Percentiles rank a stretch among this genome's conserved stretches.
Evolutionary conservation across 225 moss, liverwort and hornwort genomes (phyloP).

Genomic region (Rhytidiadelphus loreus): DNA sequence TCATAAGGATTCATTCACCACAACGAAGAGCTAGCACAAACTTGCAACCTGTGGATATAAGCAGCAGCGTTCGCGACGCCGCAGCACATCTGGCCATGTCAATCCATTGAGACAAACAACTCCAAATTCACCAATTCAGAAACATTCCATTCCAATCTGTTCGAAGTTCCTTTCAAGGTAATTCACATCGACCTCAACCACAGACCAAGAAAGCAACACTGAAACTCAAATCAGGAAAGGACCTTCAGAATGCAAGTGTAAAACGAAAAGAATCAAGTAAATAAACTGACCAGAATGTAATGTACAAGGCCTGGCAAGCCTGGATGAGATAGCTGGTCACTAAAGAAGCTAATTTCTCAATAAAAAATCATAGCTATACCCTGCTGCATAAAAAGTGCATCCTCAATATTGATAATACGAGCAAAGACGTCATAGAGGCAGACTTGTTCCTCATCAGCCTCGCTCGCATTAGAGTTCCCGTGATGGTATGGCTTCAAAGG

Average conservation of each 20-base stretch:
- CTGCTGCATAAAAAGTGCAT: neutral
- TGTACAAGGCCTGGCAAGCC: slow-evolving; percentile 26
- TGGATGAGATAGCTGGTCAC: neutral
- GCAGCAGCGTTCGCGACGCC: neutral
- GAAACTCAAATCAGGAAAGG: neutral
- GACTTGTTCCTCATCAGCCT: slow-evolving; percentile 10
- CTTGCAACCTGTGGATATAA: neutral
- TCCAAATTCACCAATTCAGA: neutral
- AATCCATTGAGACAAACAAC: neutral
- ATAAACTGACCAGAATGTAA: slow-evolving; percentile 13
- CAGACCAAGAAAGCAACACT: neutral
- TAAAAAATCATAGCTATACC: neutral
- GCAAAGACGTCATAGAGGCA: slow-evolving; percentile 7
- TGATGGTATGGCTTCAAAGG: neutral
- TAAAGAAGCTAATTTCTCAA: neutral
- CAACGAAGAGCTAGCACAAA: slow-evolving; percentile 3
- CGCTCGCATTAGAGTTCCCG: neutral
- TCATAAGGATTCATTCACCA: slow-evolving; percentile 42
- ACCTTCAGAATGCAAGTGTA: neutral
- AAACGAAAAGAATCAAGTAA: neutral
- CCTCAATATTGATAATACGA: neutral
- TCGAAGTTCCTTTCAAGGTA: neutral
- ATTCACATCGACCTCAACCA: neutral
- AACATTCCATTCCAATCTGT: neutral
- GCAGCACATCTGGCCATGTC: neutral